Conservation (phyloP, 1,284 basidiomycete species). For the Marasmius tenuissimus region DNA sequence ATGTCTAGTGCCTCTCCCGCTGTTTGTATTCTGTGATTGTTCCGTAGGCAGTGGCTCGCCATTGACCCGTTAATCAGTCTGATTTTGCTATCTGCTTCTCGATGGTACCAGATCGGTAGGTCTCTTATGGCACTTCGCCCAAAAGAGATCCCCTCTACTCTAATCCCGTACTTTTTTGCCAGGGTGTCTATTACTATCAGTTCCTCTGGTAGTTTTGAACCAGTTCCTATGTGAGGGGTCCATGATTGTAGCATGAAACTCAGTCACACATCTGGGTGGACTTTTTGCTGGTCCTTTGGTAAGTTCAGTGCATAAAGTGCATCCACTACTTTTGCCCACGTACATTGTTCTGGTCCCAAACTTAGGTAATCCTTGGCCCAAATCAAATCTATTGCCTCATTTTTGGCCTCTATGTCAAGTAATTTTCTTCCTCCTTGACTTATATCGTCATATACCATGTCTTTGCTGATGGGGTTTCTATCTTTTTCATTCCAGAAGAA, state of each 20-base stretch:
- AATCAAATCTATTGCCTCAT: conserved; percentile 23
- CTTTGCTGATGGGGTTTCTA: conserved; percentile 5
- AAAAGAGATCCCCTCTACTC: conserved; percentile 16
- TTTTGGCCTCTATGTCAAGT: conserved; percentile 20
- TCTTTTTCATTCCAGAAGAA: conserved; percentile 15
- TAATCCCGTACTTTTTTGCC: conserved; percentile 17
- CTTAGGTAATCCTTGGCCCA: conserved; percentile 15
- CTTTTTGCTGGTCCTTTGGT: conserved; percentile 3
- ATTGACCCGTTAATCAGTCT: not conserved
- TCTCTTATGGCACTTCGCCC: conserved; percentile 6
- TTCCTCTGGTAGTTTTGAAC: conserved; percentile 15
- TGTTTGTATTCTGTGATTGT: conserved; percentile 13
- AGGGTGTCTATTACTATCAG: conserved; percentile 12
- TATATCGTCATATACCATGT: not conserved
- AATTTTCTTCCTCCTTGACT: conserved; percentile 15
- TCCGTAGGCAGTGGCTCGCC: conserved; percentile 6
- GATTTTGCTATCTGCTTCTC: not conserved
- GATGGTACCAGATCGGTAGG: conserved; percentile 28
- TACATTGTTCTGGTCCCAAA: conserved; percentile 7
- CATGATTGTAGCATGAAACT: conserved; percentile 23
- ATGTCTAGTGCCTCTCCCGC: conserved; percentile 11
- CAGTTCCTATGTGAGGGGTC: conserved; percentile 10
- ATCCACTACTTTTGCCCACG: conserved; percentile 20
- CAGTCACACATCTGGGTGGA: not conserved
- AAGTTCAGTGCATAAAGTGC: conserved; percentile 7